Evolutionary conservation across 306 rosid genomes (phyloP), one percentile per base, ranked within the genome.

Genomic region (Canavalia gladiata): DNA sequence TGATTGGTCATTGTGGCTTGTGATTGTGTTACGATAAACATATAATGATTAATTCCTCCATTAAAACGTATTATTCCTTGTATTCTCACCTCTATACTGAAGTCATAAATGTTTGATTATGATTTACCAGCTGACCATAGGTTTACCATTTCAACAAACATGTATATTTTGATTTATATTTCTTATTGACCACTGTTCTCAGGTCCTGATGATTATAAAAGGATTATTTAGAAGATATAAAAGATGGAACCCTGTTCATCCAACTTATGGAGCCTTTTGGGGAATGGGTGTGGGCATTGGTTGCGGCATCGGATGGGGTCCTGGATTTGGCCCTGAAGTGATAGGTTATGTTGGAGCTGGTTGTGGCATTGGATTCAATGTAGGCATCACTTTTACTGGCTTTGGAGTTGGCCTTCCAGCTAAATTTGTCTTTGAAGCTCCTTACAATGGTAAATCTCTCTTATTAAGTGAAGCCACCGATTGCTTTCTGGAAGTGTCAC

Each of bases 251-350:
- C 97, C 92, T 47, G 97, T 95, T 68, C 97, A 89, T 85, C 98
- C 98, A 73, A 91, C 97, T 41, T 66, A 77, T 78, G 98, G 98
- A 29, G 92, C 98, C 57, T 95, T 95, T 84, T 92, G 94, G 94
- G 98, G 98, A 31, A 89, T 95, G 95, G 98, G 98, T 64, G 74
- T 95, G 63, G 98, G 98, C 31, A 60, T 92, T 68, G 98, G 98
- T 64, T 95, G 98, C 86, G 98, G 98, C 12, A 87, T 95, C 57
- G 98, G 98, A 82, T 95, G 98, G 98, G 98, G 98, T 72, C 98
- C 98, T 78, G 98, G 98, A 46, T 95, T 95, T 89, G 98, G 98
- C 62, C 95, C 98, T 86, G 97, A 95, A 68, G 98, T 90, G 56
- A 34, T 95, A 51, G 97, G 97, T 12, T 90, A 91, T 83, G 98